A percentile compares a stretch with the other conserved stretches of the same genome.
These are phyloP conservation scores for Coemansia sp. DNA, from an alignment of 192 early-diverging fungal species.

Conservation along the genomic window DNA sequence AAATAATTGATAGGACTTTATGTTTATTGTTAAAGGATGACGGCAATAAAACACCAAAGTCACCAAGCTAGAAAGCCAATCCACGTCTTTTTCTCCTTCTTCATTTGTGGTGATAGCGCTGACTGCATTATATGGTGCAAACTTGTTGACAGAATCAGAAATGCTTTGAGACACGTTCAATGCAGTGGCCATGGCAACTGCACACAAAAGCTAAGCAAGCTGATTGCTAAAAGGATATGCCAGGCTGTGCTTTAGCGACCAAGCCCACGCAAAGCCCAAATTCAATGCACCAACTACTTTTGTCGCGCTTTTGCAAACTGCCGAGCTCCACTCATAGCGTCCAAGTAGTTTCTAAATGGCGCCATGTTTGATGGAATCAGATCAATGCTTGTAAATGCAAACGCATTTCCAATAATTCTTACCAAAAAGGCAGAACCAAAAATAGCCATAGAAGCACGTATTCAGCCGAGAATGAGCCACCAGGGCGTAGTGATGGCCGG, in stretches of 20 bases:
- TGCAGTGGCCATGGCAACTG: neutral
- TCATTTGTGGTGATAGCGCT: neutral
- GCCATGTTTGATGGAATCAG: conserved; percentile 10
- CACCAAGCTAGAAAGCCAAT: too few species aligned
- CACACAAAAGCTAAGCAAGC: conserved; percentile 4
- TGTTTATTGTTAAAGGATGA: too few species aligned
- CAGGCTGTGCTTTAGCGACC: conserved; percentile 5
- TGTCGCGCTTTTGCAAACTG: neutral
- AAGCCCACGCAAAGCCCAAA: conserved; percentile 14
- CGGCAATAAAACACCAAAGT: too few species aligned
- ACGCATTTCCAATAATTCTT: neutral
- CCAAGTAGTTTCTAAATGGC: conserved; percentile 9
- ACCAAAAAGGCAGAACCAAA: conserved; percentile 8
- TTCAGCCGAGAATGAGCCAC: neutral
- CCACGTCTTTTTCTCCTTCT: too few species aligned
- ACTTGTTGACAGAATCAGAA: conserved; percentile 11
- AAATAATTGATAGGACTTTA: too few species aligned
- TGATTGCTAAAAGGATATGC: conserved; percentile 12
- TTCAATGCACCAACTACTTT: conserved; percentile 11
- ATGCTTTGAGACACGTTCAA: neutral
- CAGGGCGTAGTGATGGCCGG: neutral
- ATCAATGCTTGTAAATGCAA: conserved; percentile 11
- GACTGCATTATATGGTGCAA: neutral
- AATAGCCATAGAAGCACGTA: conserved; percentile 18
- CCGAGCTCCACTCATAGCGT: conserved; percentile 15